phyloP scores from a whole-genome alignment of 2,329 filamentous ascomycete genomes.

The Laburnicola sp. region DNA sequence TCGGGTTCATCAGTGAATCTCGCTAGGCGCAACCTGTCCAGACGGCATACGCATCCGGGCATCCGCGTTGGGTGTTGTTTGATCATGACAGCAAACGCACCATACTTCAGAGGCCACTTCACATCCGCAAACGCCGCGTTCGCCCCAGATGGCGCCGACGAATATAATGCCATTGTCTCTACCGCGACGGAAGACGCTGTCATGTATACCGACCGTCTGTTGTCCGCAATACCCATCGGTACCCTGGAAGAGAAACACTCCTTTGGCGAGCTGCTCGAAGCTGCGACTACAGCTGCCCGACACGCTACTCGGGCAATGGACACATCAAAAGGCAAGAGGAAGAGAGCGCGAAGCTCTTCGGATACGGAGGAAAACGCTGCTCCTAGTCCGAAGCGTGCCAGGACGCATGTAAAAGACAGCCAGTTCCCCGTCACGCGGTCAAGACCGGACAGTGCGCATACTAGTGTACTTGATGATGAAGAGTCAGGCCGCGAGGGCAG shows the following conservation, averaged over 20 bases:
- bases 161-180: slow-evolving; percentile 26
- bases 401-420: slow-evolving; percentile 22
- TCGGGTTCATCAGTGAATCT: background rate
- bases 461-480: slow-evolving; percentile 33
- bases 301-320: slow-evolving; percentile 25
- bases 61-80: slow-evolving; percentile 7
- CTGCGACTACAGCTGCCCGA: slow-evolving; percentile 41
- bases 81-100: slow-evolving; percentile 42
- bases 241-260: slow-evolving; percentile 36
- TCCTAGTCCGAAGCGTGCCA: slow-evolving; percentile 26
- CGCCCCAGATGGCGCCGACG: slow-evolving; percentile 21
- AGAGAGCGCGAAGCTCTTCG: slow-evolving; percentile 20
- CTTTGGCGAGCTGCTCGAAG: slow-evolving; percentile 42
- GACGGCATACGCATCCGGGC: background rate
- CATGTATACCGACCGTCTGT: slow-evolving; percentile 23
- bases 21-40: background rate
- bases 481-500: background rate
- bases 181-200: slow-evolving; percentile 19
- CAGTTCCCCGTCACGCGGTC: slow-evolving; percentile 10
- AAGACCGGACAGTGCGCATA: slow-evolving; percentile 10
- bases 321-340: slow-evolving; percentile 32
- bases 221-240: slow-evolving; percentile 15
- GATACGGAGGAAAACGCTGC: slow-evolving; percentile 11
- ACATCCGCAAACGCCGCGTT: slow-evolving; percentile 30
- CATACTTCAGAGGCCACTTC: slow-evolving; percentile 42